Percentiles rank a stretch among this genome's conserved stretches.
phyloP scores from a whole-genome alignment of 2,329 filamentous ascomycete species.

The Periconia sp. region DNA sequence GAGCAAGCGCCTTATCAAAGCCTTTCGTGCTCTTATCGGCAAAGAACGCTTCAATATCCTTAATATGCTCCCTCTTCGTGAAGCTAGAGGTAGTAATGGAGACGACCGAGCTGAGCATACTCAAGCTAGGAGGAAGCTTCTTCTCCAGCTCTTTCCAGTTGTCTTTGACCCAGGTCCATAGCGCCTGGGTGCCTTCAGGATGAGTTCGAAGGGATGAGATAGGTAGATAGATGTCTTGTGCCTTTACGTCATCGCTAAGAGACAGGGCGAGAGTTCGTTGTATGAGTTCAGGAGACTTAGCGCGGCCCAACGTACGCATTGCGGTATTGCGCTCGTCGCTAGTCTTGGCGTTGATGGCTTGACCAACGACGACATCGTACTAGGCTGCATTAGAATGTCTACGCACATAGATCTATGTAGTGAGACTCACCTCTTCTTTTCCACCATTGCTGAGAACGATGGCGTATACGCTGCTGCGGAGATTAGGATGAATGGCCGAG shows the following conservation, averaged over 20 bases:
- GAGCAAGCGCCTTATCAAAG: conserved; percentile 87
- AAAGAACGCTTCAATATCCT: conserved; percentile 82
- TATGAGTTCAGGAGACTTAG: conserved; percentile 79
- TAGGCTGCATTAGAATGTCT: conserved; percentile 40
- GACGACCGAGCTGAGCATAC: conserved; percentile 85
- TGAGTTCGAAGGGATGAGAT: conserved; percentile 79
- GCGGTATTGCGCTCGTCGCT: conserved; percentile 92
- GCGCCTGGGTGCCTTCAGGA: conserved; percentile 75
- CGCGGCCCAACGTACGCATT: conserved; percentile 80
- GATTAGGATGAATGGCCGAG: conserved; percentile 87
- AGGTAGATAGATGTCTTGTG: conserved; percentile 92
- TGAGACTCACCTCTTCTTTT: conserved; percentile 74
- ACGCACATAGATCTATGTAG: neutral
- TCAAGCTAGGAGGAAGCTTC: conserved; percentile 83
- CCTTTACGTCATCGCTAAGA: conserved; percentile 82
- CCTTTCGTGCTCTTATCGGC: conserved; percentile 80
- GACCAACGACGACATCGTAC: conserved; percentile 78
- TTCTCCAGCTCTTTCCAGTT: conserved; percentile 88
- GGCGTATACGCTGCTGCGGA: conserved; percentile 83
- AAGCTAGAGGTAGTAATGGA: conserved; percentile 83
- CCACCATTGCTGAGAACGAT: conserved; percentile 85
- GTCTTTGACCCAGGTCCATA: conserved; percentile 82
- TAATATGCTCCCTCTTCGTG: conserved; percentile 75
- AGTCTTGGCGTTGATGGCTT: conserved; percentile 76
- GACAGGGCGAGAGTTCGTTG: conserved; percentile 78